Evolutionary conservation across 2,329 filamentous ascomycete species (phyloP).

Genomic region (Lachnellula willkommii): DNA sequence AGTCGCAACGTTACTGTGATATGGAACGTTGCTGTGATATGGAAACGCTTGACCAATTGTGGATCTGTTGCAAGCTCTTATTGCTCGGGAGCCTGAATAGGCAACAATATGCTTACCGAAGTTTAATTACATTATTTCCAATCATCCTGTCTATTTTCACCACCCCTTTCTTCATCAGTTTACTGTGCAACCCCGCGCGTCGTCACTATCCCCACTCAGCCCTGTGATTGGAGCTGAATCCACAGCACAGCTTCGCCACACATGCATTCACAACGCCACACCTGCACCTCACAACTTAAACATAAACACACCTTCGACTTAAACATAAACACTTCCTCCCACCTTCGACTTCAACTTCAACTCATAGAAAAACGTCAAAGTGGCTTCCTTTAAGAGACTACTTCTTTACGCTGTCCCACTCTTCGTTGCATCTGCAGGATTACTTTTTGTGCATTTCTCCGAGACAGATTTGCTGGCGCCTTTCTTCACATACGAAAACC

Average conservation of each 20-base stretch:
- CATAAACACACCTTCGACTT: neutral
- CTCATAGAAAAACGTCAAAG: constrained; percentile 9
- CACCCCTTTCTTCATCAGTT: neutral
- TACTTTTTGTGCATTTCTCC: constrained; percentile 18
- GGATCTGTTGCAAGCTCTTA: neutral
- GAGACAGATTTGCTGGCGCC: constrained; percentile 5
- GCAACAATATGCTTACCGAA: neutral
- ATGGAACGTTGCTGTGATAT: neutral
- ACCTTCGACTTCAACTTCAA: neutral
- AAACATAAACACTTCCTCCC: neutral
- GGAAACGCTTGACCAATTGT: neutral
- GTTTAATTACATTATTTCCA: neutral
- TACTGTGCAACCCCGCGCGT: neutral
- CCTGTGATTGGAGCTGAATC: constrained; percentile 16
- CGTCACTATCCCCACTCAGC: constrained; percentile 13
- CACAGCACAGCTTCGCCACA: constrained; percentile 1
- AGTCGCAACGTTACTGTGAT: neutral
- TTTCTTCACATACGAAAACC: neutral
- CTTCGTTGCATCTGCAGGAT: constrained; percentile 13
- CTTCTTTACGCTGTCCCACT: constrained; percentile 16
- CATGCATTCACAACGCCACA: constrained; percentile 8
- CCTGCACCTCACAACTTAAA: constrained; percentile 3
- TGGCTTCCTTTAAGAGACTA: constrained; percentile 17
- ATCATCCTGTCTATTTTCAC: neutral
- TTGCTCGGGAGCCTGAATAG: neutral